Evolutionary conservation across 352 stramenopile genomes (phyloP).

Genomic region (Detonula confervacea): DNA sequence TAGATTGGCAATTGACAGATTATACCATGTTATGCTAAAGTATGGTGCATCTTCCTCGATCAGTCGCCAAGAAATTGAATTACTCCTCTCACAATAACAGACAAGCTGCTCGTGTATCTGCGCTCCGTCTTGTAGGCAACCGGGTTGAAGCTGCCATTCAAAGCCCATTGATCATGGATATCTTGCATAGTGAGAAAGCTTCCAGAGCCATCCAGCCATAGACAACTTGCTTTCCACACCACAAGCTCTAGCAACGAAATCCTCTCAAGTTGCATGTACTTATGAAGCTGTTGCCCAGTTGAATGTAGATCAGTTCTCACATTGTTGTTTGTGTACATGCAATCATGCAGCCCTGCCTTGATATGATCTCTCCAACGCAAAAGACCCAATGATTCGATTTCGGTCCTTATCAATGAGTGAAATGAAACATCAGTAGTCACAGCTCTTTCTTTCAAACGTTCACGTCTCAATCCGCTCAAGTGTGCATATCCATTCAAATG

Average conservation of each 20-base stretch:
- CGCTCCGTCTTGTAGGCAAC: conserved; percentile 12
- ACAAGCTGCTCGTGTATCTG: conserved; percentile 19
- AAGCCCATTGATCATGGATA: conserved; percentile 25
- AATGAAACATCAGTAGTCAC: too few relatives aligned
- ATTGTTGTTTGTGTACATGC: background rate
- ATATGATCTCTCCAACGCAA: conserved; percentile 2
- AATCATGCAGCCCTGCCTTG: background rate
- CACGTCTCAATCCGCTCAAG: background rate
- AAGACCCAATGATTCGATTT: background rate
- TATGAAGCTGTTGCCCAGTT: background rate
- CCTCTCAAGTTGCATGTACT: conserved; percentile 21
- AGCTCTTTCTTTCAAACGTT: conserved; percentile 19
- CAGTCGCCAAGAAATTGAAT: conserved; percentile 14
- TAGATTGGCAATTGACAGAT: too few relatives aligned
- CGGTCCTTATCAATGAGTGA: background rate
- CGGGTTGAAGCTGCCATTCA: conserved; percentile 23
- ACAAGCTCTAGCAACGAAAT: conserved; percentile 29
- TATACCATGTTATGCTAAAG: too few relatives aligned
- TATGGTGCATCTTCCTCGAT: too few relatives aligned
- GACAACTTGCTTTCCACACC: conserved; percentile 30
- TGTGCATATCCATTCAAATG: conserved; percentile 1
- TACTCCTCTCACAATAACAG: conserved; percentile 24
- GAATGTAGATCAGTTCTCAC: background rate
- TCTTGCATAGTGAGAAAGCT: conserved; percentile 33
- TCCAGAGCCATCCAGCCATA: conserved; percentile 25